A percentile compares a stretch with the other conserved stretches of the same genome.
These are phyloP conservation scores for Echites panduratus DNA, from an alignment of 257 asterid species.

Conservation along the genomic window DNA sequence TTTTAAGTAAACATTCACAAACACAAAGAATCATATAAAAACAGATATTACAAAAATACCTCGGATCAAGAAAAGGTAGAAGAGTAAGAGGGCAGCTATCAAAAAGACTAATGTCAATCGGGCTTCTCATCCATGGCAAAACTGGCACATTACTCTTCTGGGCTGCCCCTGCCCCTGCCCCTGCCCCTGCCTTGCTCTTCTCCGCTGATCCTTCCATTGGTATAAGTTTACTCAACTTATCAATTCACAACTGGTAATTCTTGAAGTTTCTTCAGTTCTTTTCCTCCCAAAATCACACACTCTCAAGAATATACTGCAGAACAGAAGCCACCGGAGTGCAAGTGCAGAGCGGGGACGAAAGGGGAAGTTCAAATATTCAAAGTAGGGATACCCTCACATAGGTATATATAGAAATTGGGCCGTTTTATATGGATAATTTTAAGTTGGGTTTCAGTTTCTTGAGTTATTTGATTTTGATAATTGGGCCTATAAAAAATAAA, in stretches of 20 bases:
- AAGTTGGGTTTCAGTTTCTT: not conserved
- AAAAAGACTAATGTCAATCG: constrained; percentile 44
- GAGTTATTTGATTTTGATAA: too few species aligned
- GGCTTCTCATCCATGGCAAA: constrained; percentile 90
- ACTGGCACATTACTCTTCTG: constrained; percentile 33
- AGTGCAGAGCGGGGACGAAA: not conserved
- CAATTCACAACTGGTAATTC: not conserved
- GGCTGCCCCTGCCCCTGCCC: constrained; percentile 11
- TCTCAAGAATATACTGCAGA: not conserved
- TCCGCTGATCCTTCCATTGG: constrained; percentile 19
- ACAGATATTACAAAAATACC: constrained; percentile 30
- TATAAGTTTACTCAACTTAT: not conserved
- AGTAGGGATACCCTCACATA: not conserved
- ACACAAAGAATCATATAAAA: not conserved
- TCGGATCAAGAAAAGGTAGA: constrained; percentile 60
- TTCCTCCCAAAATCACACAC: not conserved
- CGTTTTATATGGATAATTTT: not conserved
- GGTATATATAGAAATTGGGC: not conserved
- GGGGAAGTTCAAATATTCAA: not conserved
- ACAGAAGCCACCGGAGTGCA: not conserved
- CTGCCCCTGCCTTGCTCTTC: constrained; percentile 16
- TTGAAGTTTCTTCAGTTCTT: not conserved
- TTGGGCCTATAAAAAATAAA: too few species aligned
- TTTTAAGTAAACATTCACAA: too few species aligned
- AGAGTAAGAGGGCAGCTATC: constrained; percentile 43